Percentiles rank a stretch among this genome's conserved stretches.
Conservation (phyloP, 2,329 filamentous ascomycete species). For the Balansia obtecta region DNA sequence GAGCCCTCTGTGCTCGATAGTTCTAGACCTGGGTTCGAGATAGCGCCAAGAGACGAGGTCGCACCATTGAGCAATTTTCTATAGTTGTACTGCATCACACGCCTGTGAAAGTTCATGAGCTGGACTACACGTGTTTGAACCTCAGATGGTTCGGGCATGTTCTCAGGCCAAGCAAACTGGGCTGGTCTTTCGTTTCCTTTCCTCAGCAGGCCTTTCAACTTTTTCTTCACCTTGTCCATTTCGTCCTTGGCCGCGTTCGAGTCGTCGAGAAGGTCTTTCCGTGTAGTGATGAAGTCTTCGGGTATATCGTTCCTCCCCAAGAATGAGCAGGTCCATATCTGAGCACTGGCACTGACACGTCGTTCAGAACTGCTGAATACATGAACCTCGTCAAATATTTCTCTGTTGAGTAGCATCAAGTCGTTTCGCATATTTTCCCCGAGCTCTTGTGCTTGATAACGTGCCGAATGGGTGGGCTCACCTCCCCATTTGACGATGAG, state of each 20-base stretch:
- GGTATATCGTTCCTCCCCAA: conserved; percentile 75
- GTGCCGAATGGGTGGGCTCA: conserved; percentile 91
- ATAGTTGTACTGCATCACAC: conserved; percentile 92
- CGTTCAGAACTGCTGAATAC: conserved; percentile 95
- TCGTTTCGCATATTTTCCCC: conserved; percentile 95
- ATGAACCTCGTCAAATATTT: conserved; percentile 82
- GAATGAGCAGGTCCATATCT: conserved; percentile 90
- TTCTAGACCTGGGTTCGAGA: conserved; percentile 37
- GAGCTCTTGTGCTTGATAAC: conserved; percentile 91
- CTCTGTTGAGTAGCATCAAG: conserved; percentile 80
- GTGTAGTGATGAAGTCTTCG: conserved; percentile 75
- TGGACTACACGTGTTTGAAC: conserved; percentile 88
- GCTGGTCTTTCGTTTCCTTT: conserved; percentile 88
- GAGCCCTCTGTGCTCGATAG: conserved; percentile 30
- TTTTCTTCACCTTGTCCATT: conserved; percentile 99
- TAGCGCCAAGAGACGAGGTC: conserved; percentile 48
- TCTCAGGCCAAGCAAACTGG: conserved; percentile 96
- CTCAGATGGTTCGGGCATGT: conserved; percentile 86
- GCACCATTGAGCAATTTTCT: conserved; percentile 60
- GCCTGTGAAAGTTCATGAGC: conserved; percentile 93
- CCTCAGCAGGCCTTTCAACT: conserved; percentile 81
- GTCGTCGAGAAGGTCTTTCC: conserved; percentile 91
- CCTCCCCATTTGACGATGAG: conserved; percentile 99
- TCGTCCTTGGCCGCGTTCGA: conserved; percentile 98
- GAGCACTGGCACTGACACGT: conserved; percentile 86